Evolutionary conservation across 208 protist species (phyloP).

Genomic region (Trypanosoma rangeli): DNA sequence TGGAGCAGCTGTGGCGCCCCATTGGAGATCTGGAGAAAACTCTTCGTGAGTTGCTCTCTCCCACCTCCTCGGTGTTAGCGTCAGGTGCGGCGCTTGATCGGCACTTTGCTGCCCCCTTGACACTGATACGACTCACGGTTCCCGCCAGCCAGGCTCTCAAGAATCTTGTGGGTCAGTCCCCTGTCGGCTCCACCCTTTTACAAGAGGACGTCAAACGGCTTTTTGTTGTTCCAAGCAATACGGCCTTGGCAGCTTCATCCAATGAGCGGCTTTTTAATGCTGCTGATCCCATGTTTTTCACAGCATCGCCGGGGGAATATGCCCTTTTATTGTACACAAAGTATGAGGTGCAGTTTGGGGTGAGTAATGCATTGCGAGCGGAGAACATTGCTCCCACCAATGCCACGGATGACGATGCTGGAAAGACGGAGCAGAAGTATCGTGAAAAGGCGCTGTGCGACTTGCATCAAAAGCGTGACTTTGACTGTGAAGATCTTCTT

Average conservation of each 20-base stretch:
- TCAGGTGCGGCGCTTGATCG: not conserved
- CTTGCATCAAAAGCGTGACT: conserved; percentile 28
- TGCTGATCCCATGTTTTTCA: conserved; percentile 25
- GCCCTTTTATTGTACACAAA: conserved; percentile 31
- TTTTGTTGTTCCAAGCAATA: conserved; percentile 27
- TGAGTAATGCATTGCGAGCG: not conserved
- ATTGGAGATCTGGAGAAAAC: conserved; percentile 28
- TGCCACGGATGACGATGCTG: not conserved
- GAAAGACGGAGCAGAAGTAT: not conserved
- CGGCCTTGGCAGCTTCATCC: not conserved
- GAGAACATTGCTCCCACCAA: not conserved
- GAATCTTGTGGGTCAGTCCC: conserved; percentile 58
- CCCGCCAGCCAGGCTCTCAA: conserved; percentile 55
- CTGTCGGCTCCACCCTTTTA: conserved; percentile 46
- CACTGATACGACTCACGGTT: conserved; percentile 45
- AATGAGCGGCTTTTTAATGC: not conserved
- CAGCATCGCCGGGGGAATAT: conserved; percentile 17
- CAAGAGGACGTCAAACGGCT: conserved; percentile 66
- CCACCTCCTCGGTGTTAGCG: not conserved
- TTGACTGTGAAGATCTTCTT: conserved; percentile 27
- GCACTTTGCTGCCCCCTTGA: conserved; percentile 33
- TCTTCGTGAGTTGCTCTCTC: conserved; percentile 4
- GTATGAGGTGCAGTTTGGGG: conserved; percentile 19
- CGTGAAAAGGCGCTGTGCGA: conserved; percentile 11
- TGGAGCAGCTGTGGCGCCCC: conserved; percentile 14